phyloP scores from a whole-genome alignment of 2,329 filamentous ascomycete genomes.

The Ascochyta pisi region DNA sequence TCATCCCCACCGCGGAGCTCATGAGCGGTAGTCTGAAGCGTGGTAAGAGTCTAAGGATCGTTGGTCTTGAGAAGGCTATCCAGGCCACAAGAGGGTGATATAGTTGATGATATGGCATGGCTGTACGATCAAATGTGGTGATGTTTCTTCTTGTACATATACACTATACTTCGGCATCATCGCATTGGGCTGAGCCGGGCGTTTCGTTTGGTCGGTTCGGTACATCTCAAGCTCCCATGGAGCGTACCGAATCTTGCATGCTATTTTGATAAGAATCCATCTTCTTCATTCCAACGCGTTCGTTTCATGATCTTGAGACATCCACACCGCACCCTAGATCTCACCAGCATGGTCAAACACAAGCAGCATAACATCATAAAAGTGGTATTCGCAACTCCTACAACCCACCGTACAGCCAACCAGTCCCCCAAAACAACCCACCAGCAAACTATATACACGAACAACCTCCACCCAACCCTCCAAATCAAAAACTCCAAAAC shows the following conservation, averaged over 20 bases:
- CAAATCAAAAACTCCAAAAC: no score
- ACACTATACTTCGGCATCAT: conserved; percentile 1
- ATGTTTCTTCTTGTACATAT: conserved; percentile 11
- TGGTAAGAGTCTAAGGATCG: conserved; percentile 50
- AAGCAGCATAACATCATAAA: no score
- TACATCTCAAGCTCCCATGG: conserved; percentile 7
- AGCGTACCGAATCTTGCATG: not conserved
- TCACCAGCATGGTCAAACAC: no score
- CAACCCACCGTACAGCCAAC: no score
- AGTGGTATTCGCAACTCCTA: no score
- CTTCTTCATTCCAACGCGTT: no score
- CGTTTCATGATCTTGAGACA: no score
- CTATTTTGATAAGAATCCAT: not conserved
- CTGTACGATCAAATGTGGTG: conserved; percentile 2
- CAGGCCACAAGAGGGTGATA: conserved; percentile 40
- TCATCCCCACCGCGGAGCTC: conserved; percentile 46
- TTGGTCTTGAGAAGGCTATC: conserved; percentile 50
- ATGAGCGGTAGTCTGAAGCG: conserved; percentile 49
- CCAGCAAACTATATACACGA: no score
- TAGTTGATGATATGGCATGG: not conserved
- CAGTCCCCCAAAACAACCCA: no score
- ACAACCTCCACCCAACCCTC: no score
- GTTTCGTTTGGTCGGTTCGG: not conserved
- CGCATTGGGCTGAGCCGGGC: not conserved
- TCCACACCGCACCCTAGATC: no score